phyloP scores from a whole-genome alignment of 345 rosid species.

The Camelina hispida region DNA sequence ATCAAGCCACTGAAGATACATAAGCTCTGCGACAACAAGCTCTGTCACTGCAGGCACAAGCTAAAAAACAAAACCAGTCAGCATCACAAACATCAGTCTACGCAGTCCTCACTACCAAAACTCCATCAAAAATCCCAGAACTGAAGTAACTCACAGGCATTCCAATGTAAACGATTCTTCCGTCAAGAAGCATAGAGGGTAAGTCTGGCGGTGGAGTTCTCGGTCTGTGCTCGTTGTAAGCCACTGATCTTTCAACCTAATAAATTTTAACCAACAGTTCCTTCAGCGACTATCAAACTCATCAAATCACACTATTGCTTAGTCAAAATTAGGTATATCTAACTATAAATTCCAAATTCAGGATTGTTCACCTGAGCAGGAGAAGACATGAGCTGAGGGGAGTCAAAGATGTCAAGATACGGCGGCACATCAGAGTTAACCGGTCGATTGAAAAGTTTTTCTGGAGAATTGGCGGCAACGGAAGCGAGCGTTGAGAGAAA shows the following conservation, averaged over 20 bases:
- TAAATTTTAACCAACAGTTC: conserved; percentile 11
- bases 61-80: conserved; percentile 50
- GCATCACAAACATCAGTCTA: conserved; percentile 4
- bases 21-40: conserved; percentile 73
- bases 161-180: conserved; percentile 86
- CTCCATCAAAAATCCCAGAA: background rate
- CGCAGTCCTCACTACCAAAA: background rate
- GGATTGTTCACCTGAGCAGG: conserved; percentile 62
- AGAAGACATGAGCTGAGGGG: conserved; percentile 81
- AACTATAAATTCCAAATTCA: too few relatives aligned
- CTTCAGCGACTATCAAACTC: background rate
- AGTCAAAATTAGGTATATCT: too few relatives aligned
- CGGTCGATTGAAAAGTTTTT: conserved; percentile 55
- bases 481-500: conserved; percentile 69
- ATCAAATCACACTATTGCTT: conserved; percentile 7
- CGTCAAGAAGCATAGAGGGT: conserved; percentile 77
- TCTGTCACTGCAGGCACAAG: conserved; percentile 88
- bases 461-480: conserved; percentile 66
- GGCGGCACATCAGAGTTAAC: conserved; percentile 62
- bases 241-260: conserved; percentile 75
- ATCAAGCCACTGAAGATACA: conserved; percentile 86
- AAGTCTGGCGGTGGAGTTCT: conserved; percentile 80
- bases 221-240: conserved; percentile 64
- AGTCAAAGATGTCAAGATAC: conserved; percentile 71
- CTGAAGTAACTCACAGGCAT: conserved; percentile 70